Conservation (phyloP, 768 basidiomycete genomes). For the Daedaleopsis sinensis region DNA sequence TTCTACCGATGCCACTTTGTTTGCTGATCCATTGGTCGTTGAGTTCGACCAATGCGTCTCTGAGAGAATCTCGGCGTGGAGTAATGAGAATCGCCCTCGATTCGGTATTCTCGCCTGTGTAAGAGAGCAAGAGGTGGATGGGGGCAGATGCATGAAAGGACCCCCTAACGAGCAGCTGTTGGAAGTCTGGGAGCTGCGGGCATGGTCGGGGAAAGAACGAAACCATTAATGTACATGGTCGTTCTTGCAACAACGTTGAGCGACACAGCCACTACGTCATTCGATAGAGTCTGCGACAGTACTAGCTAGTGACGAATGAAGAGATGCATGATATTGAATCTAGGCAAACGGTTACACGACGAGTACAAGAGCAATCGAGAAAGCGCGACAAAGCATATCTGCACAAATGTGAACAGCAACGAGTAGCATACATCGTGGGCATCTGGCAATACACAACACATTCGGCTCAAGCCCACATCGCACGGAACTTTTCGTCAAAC, state of each 20-base stretch:
- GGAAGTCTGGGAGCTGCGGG: conserved; percentile 56
- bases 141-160: conserved; percentile 69
- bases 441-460: too few species aligned
- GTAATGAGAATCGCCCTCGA: conserved; percentile 51
- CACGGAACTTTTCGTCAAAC: conserved; percentile 61
- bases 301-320: not conserved
- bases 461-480: conserved; percentile 56
- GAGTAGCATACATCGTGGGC: too few species aligned
- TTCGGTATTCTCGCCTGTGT: conserved; percentile 37
- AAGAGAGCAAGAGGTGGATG: conserved; percentile 65
- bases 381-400: conserved; percentile 46
- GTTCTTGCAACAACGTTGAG: too few species aligned
- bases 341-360: not conserved
- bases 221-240: conserved; percentile 31
- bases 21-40: conserved; percentile 48
- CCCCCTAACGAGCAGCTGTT: conserved; percentile 64
- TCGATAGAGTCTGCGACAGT: too few species aligned
- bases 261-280: too few species aligned
- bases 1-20: conserved; percentile 34
- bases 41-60: conserved; percentile 44
- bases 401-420: too few species aligned
- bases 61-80: conserved; percentile 51
- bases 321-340: not conserved
- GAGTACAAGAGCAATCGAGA: conserved; percentile 23
- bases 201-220: conserved; percentile 47